These are phyloP conservation scores for Erythrophleum ivorense DNA, from an alignment of 331 rosid genomes.

Conservation along the genomic window DNA sequence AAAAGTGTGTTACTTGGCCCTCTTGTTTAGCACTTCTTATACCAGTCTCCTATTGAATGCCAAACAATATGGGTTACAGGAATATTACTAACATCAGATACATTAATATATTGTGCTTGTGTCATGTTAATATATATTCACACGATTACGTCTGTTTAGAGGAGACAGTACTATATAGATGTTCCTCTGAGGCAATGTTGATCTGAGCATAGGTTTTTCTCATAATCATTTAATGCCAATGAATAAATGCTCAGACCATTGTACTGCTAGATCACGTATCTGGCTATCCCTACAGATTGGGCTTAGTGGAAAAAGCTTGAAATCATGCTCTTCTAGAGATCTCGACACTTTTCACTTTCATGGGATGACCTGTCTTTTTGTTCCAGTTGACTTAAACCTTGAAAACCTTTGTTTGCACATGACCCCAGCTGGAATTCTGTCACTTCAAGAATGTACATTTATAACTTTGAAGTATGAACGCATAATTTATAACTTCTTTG, in stretches of 20 bases:
- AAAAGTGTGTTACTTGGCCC: slow-evolving; percentile 2
- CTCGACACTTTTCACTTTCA: not conserved
- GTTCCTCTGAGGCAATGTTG: not conserved
- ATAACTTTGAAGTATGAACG: not conserved
- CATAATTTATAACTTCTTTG: not conserved
- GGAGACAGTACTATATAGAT: not conserved
- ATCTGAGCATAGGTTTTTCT: not conserved
- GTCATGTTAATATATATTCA: not conserved
- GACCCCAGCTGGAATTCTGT: not conserved
- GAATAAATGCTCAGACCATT: not conserved
- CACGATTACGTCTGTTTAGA: not conserved
- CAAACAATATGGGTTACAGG: not conserved
- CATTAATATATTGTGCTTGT: not conserved
- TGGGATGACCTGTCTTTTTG: slow-evolving; percentile 10
- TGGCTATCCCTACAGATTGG: not conserved
- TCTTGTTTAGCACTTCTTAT: not conserved
- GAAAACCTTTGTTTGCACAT: not conserved
- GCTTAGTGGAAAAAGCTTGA: slow-evolving; percentile 5
- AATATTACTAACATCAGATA: slow-evolving; percentile 1
- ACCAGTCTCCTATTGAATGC: not conserved
- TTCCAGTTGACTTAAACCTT: not conserved
- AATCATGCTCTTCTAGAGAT: not conserved
- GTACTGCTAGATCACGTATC: not conserved
- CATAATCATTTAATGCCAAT: not conserved
- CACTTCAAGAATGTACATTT: slow-evolving; percentile 12